phyloP scores from a whole-genome alignment of 2,329 filamentous ascomycete species.

The Diplodia mutila region DNA sequence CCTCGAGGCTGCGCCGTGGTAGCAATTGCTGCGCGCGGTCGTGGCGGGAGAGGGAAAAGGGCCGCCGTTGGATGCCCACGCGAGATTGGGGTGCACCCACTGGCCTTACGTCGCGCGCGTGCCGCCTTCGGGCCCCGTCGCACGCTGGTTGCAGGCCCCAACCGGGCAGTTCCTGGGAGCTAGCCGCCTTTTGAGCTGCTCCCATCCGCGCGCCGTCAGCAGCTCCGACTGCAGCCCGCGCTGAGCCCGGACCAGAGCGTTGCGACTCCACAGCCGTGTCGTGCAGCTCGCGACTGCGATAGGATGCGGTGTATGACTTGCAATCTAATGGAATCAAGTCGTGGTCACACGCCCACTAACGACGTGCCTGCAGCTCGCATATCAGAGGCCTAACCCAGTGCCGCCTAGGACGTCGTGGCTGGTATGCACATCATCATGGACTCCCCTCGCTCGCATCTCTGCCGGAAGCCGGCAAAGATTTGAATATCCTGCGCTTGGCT shows the following conservation, averaged over 20 bases:
- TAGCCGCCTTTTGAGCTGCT: not conserved
- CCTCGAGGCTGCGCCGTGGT: not conserved
- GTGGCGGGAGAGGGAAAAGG: not conserved
- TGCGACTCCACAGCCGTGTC: constrained; percentile 9
- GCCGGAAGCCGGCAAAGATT: constrained; percentile 1
- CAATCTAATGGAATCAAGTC: constrained; percentile 4
- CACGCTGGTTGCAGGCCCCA: not conserved
- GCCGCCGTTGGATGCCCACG: constrained; percentile 10
- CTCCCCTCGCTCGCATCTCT: constrained; percentile 2
- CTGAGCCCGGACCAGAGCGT: constrained; percentile 3
- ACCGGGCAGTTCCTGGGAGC: constrained; percentile 14
- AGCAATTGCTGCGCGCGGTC: not conserved
- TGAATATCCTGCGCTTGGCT: not conserved
- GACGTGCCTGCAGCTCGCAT: constrained; percentile 14
- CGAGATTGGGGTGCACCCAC: constrained; percentile 10
- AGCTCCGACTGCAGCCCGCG: not conserved
- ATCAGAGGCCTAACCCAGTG: not conserved
- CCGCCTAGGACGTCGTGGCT: constrained; percentile 13
- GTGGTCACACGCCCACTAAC: constrained; percentile 19
- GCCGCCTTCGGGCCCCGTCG: not conserved
- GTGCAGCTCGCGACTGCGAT: not conserved
- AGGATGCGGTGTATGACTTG: constrained; percentile 16
- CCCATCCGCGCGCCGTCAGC: not conserved
- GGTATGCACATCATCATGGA: constrained; percentile 18
- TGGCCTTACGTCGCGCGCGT: not conserved